Evolutionary conservation across 192 early-diverging fungal genomes (phyloP), one percentile per base, ranked within the genome.

Genomic region (Backusella circina): DNA sequence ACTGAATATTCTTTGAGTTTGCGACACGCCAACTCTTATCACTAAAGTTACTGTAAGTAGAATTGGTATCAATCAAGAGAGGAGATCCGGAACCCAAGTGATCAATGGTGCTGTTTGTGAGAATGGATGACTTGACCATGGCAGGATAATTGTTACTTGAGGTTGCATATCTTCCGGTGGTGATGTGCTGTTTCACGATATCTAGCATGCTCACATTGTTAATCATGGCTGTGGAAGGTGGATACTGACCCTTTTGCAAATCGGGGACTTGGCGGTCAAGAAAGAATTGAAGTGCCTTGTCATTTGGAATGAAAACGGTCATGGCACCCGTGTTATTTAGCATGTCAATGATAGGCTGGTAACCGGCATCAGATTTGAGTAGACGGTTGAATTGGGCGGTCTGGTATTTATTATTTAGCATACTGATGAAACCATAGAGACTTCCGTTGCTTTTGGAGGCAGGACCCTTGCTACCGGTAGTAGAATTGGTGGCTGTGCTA

Each of bases 121-220:
- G 31, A 1, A 64, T 10, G 12, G 71, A 36, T 8, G 30, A 16
- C 6, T 61, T 54, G 57, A 73, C 32, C 9, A n/a, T 65, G 4
- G 37, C 15, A 38, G 47, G 26, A 15, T 28, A 37, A 12, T 35
- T 57, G 23, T 23, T 35, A 1, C 33, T 64, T 15, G 28, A 26
- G 28, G 33, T 21, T 26, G 50, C 28, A 36, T 61, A 31, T 50
- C 31, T 54, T 64, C 51, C 71, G 1, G 10, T 12, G 1, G 37
- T 36, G 28, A 73, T 64, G 38, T 73, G 71, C 10, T 73, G 57
- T 9, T 54, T 37, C 10, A 73, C 15, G 10, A 73, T 61, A 3
- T 73, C 71, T 9, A 36, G 18, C 13, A 73, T n/a, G 13, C 54
- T 68, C n/a, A 23, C 18, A 21, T 68, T 68, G 21, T 68, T 36